phyloP scores from a whole-genome alignment of 805 yeast genomes.

The Saturnispora zaruensis region DNA sequence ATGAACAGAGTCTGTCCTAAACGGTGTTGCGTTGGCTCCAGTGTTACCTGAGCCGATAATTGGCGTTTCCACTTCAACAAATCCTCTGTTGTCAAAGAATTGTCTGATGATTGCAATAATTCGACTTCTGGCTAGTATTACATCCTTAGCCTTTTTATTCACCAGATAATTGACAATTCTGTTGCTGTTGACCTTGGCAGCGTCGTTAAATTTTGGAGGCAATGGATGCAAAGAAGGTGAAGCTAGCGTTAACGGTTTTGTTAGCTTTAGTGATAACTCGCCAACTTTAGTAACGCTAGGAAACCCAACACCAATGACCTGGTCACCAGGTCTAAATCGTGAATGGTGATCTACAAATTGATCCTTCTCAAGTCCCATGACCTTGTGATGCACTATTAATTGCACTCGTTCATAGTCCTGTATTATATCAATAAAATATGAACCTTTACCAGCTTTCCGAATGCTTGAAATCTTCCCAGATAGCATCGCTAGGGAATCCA shows the following conservation, averaged over 20 bases:
- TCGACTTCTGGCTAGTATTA: conserved; percentile 43
- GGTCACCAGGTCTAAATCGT: conserved; percentile 62
- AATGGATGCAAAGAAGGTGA: conserved; percentile 63
- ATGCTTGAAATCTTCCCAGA: conserved; percentile 55
- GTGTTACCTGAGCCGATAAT: conserved; percentile 55
- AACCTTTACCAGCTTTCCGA: conserved; percentile 58
- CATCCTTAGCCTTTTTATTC: conserved; percentile 40
- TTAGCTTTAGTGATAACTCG: conserved; percentile 63
- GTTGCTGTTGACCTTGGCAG: conserved; percentile 50
- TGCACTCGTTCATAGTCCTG: conserved; percentile 58
- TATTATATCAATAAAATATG: conserved; percentile 57
- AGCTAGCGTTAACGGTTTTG: conserved; percentile 40
- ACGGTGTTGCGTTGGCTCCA: conserved; percentile 93
- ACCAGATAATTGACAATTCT: conserved; percentile 69
- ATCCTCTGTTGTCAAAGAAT: conserved; percentile 46
- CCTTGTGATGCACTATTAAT: conserved; percentile 47
- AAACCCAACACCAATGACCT: conserved; percentile 51
- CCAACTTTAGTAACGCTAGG: conserved; percentile 75
- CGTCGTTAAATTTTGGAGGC: conserved; percentile 55
- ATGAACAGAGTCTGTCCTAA: conserved; percentile 41
- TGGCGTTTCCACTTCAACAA: conserved; percentile 87
- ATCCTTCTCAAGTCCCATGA: conserved; percentile 33
- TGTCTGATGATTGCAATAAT: conserved; percentile 47
- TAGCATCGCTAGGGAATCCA: conserved; percentile 12
- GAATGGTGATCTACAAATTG: conserved; percentile 35